phyloP scores from a whole-genome alignment of 306 rosid genomes.

The Quercus gilva region DNA sequence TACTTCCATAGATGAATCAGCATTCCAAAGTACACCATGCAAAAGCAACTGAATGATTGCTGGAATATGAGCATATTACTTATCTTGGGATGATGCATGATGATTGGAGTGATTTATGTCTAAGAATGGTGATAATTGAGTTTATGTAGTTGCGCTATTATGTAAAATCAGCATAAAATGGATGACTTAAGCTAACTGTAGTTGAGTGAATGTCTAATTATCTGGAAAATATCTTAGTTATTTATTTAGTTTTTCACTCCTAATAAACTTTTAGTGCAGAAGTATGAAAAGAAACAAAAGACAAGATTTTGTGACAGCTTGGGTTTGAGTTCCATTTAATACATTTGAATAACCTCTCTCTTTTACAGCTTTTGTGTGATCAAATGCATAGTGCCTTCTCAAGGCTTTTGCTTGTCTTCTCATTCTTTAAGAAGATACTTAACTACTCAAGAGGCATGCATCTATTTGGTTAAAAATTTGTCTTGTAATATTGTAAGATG shows the following conservation, averaged over 20 bases:
- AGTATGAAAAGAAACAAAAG: background rate
- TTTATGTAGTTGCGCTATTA: too few species aligned
- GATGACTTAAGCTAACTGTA: too few species aligned
- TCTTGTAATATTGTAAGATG: background rate
- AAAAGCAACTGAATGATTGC: too few species aligned
- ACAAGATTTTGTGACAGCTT: background rate
- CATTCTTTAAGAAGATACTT: conserved; percentile 1
- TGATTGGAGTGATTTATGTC: too few species aligned
- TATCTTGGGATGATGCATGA: too few species aligned
- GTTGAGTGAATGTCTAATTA: too few species aligned
- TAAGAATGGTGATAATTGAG: too few species aligned
- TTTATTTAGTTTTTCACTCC: background rate
- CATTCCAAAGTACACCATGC: too few species aligned
- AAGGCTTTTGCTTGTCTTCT: background rate
- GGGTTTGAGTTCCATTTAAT: background rate
- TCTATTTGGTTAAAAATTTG: conserved; percentile 4
- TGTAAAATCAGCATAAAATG: too few species aligned
- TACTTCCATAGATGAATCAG: too few species aligned
- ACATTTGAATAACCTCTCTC: background rate
- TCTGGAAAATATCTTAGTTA: too few species aligned
- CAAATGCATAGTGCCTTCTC: background rate
- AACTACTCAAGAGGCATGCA: background rate
- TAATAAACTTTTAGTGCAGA: background rate
- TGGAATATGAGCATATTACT: too few species aligned
- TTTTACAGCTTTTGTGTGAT: background rate